Base-by-base conservation (phyloP, 768 basidiomycete species). In the Trametopsis cervina region DNA sequence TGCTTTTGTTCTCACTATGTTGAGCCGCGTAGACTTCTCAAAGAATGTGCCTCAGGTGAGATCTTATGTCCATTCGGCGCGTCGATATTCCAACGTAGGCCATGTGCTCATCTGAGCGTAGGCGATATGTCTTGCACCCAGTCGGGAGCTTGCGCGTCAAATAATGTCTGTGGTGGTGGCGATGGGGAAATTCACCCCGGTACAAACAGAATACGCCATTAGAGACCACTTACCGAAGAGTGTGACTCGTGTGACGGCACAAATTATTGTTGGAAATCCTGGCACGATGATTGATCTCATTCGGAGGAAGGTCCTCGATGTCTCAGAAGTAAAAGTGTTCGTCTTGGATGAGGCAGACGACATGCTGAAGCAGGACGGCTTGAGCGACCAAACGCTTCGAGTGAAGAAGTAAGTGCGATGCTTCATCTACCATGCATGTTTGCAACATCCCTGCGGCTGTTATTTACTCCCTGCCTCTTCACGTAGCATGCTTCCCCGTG, bases 301-400 rank as follows among this genome's bases (percentile, higher is more conserved):
- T 58, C 71, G 81, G 56, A 74, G 77, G 59, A 83, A 69, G 54
- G 83, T 91, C 38, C 76, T 98, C 49, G 89, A 98, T 60, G 70
- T 84, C 13, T 77, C 74, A 41, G 73, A 83, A 24, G 77, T 99
- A 64, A 90, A 89, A 61, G 89, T 95, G 2, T 91, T 98, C 48
- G 95, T 98, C 3, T 73, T 98, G 6, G 96, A 99, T 60, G 96
- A 99, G 68, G 96, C 96, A 33, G 96, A 99, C 67, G 96, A 97
- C 67, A 98, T 98, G 95, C 72, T 99, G 57, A 93, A 94, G 62
- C 83, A 91, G 60, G 90, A 93, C 63, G 88, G 89, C 17, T 69
- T 98, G 43, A 91, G 93, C 10, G 95, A 98, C 54, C 94, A 98
- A 66, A 94, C 89, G 0, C 68, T 95, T 40, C 76, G 84, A 44